phyloP scores from a whole-genome alignment of 257 asterid species.

The Striga asiatica region DNA sequence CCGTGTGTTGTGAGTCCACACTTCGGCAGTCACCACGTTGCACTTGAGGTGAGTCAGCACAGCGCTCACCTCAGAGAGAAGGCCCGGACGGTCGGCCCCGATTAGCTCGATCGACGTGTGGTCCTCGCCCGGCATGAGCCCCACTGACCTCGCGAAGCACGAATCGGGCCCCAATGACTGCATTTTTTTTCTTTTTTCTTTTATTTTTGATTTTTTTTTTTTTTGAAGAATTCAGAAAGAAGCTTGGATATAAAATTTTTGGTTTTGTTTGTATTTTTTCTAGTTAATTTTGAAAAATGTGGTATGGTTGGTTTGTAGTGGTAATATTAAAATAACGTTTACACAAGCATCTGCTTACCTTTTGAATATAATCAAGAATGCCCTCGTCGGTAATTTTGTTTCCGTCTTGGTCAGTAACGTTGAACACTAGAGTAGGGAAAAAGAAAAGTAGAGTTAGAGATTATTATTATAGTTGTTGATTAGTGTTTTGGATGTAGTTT shows the following conservation, averaged over 20 bases:
- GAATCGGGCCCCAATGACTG: constrained; percentile 99
- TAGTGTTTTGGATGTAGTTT: too few relatives aligned
- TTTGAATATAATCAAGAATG: constrained; percentile 61
- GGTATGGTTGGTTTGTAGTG: background rate
- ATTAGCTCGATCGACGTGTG: constrained; percentile 87
- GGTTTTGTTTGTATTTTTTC: constrained; percentile 9
- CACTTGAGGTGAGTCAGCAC: constrained; percentile 83
- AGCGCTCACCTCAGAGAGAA: constrained; percentile 97
- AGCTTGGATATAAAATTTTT: constrained; percentile 2
- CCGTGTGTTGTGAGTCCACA: constrained; percentile 97
- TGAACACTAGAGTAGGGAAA: constrained; percentile 48
- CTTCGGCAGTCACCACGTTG: constrained; percentile 87
- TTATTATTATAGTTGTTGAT: too few relatives aligned
- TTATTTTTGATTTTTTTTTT: background rate
- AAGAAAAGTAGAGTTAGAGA: background rate
- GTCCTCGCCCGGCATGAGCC: constrained; percentile 49
- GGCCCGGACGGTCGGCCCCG: constrained; percentile 88
- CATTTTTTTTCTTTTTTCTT: background rate
- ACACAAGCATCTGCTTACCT: constrained; percentile 28
- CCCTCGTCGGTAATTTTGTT: constrained; percentile 81
- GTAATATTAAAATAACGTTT: background rate
- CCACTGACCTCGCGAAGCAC: constrained; percentile 87
- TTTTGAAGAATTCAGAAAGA: background rate
- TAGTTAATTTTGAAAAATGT: background rate
- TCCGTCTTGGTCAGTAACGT: constrained; percentile 79